Evolutionary conservation across 495 filamentous ascomycete species (phyloP), one percentile per base, ranked within the genome.

Genomic region (Xylaria bambusicola): DNA sequence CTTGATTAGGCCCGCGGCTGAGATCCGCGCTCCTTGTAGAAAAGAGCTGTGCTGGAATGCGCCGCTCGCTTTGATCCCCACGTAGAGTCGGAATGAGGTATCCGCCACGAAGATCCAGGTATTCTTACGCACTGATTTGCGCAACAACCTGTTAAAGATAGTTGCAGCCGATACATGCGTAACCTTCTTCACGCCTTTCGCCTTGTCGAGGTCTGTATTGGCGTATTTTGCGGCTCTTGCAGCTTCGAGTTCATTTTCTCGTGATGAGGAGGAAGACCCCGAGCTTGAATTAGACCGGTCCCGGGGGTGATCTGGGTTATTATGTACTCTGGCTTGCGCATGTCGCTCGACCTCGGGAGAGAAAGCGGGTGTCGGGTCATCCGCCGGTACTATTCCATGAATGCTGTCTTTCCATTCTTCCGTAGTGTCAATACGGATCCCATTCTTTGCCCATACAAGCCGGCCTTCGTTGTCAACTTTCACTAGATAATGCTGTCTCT

Each of bases 41-140:
- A 97, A 97, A 0, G 88, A 92, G 6, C 84, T 89, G 73, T 97
- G 93, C 66, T 97, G 93, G 67, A 97, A 97, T 7, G 88, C 84
- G 26, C 93, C 93, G 26, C 84, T 84, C 68, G 90, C 86, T 65
- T 97, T 97, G 72, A 97, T 94, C 44, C 91, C 92, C 36, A 96
- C 83, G 75, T 97, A 96, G 0, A 97, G 77, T 7, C 93, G 84
- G 65, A 91, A 93, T 2, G 85, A 88, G 0, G 90, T 93, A 73
- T 97, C 92, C 31, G 87, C 86, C 20, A 90, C 92, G 66, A 95
- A 97, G 40, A 97, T 93, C 92, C 92, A 97, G 29, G 88, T 93
- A 65, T 89, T 89, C 61, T 87, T 90, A 65, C 83, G 84, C 6
- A 88, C 84, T 2, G 86, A 82, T 47, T 86, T 87, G 35, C 88